Evolutionary conservation across 2,329 filamentous ascomycete species (phyloP).

Genomic region (Pyricularia sp.): DNA sequence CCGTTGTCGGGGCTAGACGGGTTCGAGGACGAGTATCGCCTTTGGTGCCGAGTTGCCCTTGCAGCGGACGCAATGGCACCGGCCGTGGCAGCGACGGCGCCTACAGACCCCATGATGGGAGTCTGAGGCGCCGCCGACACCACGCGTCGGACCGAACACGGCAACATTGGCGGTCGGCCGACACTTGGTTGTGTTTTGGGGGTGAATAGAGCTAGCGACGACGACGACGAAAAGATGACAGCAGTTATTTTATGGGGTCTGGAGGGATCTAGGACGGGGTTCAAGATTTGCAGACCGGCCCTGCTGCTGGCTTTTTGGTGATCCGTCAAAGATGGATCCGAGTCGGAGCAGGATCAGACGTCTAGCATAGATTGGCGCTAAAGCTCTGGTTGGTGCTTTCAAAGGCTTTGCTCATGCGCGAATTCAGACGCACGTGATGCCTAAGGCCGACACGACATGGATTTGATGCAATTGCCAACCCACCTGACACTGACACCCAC

Average conservation of each 20-base stretch:
- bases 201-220: not conserved
- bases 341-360: not conserved
- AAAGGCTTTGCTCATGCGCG: not conserved
- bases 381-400: not conserved
- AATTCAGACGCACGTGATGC: not conserved
- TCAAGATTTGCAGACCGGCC: not conserved
- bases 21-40: constrained; percentile 52
- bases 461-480: too few relatives aligned
- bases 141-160: constrained; percentile 46
- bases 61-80: constrained; percentile 24
- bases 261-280: not conserved
- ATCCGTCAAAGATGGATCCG: not conserved
- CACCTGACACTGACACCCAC: not conserved
- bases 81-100: constrained; percentile 28
- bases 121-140: constrained; percentile 36
- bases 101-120: constrained; percentile 22
- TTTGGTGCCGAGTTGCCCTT: constrained; percentile 33
- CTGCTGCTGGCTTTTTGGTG: not conserved
- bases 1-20: constrained; percentile 52
- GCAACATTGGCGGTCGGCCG: constrained; percentile 31
- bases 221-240: not conserved
- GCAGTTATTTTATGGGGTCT: not conserved
- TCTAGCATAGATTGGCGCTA: not conserved
- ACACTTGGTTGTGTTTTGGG: constrained; percentile 11
- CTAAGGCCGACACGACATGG: not conserved